Conservation (phyloP, 179 eudicot genomes). For the Pouteria campechiana region DNA sequence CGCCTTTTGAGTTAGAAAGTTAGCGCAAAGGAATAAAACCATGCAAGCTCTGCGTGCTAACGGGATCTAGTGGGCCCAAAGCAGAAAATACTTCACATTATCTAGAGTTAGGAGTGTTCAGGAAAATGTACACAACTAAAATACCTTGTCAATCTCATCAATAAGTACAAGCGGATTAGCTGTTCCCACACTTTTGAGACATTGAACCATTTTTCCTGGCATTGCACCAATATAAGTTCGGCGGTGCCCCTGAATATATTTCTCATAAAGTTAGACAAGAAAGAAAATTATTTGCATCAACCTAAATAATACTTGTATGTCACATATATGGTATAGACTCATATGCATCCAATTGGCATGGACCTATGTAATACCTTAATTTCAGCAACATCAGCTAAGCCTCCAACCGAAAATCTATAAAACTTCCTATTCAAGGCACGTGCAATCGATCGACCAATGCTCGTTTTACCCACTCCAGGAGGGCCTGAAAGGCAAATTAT, state of each 20-base stretch:
- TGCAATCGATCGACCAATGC: slow-evolving; percentile 98
- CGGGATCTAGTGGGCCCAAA: too few species aligned
- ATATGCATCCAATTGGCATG: neutral
- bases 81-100: too few species aligned
- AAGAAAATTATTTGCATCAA: neutral
- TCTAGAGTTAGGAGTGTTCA: too few species aligned
- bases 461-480: slow-evolving; percentile 98
- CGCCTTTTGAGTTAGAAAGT: too few species aligned
- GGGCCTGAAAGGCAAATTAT: slow-evolving; percentile 94
- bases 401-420: slow-evolving; percentile 95
- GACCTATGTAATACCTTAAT: slow-evolving; percentile 50
- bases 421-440: slow-evolving; percentile 95
- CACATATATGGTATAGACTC: too few species aligned
- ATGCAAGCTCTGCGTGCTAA: too few species aligned
- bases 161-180: slow-evolving; percentile 95
- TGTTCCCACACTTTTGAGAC: slow-evolving; percentile 87
- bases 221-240: slow-evolving; percentile 99
- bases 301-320: too few species aligned
- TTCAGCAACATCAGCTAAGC: slow-evolving; percentile 98
- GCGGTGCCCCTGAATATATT: slow-evolving; percentile 81
- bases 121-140: neutral
- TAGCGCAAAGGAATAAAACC: too few species aligned
- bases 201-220: slow-evolving; percentile 99
- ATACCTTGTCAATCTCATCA: slow-evolving; percentile 98
- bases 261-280: neutral